Evolutionary conservation across 306 rosid genomes (phyloP).

Genomic region (Sicyos baderoa): DNA sequence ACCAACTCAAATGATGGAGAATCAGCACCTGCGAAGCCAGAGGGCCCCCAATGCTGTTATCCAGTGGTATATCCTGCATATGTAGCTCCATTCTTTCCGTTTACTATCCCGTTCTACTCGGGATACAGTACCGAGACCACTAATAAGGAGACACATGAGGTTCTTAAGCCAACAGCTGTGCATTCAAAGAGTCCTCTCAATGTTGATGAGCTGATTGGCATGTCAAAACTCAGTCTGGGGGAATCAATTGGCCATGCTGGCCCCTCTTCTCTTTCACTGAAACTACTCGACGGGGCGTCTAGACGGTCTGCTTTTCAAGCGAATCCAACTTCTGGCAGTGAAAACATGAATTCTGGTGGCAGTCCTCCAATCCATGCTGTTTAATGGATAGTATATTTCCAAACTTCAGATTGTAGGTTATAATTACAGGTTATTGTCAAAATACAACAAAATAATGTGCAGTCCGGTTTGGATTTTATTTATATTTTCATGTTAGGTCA

Average conservation of each 20-base stretch:
- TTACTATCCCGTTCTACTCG: conserved; percentile 68
- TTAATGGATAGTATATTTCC: conserved; percentile 25
- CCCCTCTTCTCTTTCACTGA: conserved; percentile 63
- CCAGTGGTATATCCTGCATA: conserved; percentile 71
- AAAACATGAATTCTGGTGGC: conserved; percentile 47
- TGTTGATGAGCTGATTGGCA: conserved; percentile 86
- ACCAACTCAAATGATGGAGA: conserved; percentile 88
- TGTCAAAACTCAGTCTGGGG: conserved; percentile 88
- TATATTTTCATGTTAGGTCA: conserved; percentile 28
- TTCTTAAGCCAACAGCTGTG: conserved; percentile 89
- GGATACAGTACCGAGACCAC: conserved; percentile 45
- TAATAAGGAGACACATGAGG: conserved; percentile 58
- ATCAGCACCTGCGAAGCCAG: conserved; percentile 36
- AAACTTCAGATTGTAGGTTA: conserved; percentile 30
- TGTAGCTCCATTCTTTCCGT: conserved; percentile 58
- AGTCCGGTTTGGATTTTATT: conserved; percentile 43
- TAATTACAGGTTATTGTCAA: conserved; percentile 27
- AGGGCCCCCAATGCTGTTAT: conserved; percentile 40
- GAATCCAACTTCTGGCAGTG: conserved; percentile 56
- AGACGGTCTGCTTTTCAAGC: conserved; percentile 96
- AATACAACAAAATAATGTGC: conserved; percentile 36
- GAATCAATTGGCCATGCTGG: conserved; percentile 61
- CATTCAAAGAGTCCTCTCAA: conserved; percentile 79
- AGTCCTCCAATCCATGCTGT: conserved; percentile 81
- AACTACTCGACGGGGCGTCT: conserved; percentile 73